phyloP scores from a whole-genome alignment of 2,329 filamentous ascomycete species.

The Arthrobotrys megalospora region DNA sequence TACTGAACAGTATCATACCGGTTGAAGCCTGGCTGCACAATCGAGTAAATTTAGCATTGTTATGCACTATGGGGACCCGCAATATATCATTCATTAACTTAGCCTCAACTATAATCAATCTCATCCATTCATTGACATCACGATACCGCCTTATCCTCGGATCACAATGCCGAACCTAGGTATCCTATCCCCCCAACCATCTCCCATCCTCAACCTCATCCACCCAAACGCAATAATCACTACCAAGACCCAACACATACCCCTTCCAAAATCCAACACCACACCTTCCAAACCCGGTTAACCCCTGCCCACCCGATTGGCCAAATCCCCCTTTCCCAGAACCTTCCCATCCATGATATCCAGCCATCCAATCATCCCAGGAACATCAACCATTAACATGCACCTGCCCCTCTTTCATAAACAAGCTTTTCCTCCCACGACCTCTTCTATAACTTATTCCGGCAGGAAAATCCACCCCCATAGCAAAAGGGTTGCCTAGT shows the following conservation, averaged over 20 bases:
- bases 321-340: background rate
- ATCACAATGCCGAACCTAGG: constrained; percentile 14
- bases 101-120: too few species aligned
- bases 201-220: background rate
- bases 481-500: constrained; percentile 41
- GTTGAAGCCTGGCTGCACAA: too few species aligned
- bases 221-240: background rate
- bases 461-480: constrained; percentile 41
- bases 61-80: too few species aligned
- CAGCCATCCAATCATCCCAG: constrained; percentile 39
- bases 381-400: background rate
- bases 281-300: constrained; percentile 43
- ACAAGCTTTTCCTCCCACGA: constrained; percentile 38
- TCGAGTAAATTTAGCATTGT: too few species aligned
- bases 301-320: constrained; percentile 26
- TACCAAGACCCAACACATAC: constrained; percentile 6
- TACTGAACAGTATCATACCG: too few species aligned
- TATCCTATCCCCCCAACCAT: background rate
- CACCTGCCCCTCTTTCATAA: constrained; percentile 16
- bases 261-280: constrained; percentile 33
- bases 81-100: too few species aligned
- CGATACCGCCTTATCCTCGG: background rate
- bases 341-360: background rate
- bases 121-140: background rate
- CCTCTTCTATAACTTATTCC: constrained; percentile 9